Base-by-base conservation (phyloP, 768 basidiomycete genomes). In the Lentinula lateritia region DNA sequence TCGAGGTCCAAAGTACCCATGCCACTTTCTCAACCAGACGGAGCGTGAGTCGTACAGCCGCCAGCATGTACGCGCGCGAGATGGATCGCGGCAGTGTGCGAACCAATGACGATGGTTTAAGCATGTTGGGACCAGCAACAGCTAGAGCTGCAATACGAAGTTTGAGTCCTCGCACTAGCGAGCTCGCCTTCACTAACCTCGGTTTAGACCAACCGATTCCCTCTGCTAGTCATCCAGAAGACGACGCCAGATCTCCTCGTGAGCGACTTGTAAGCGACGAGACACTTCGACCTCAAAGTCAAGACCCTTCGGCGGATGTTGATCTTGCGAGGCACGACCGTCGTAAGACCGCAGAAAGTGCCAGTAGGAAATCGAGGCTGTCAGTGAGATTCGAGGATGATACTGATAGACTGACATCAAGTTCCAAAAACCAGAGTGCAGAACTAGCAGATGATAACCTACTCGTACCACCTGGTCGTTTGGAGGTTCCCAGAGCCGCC, bases 111-210 rank as follows among this genome's bases (percentile, higher is more conserved):
- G 72, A 72, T 56, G 62, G 67, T 18, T 65, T 65, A 6, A 73
- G 71, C 55, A 67, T 73, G 15, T 66, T 70, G 35, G 70, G 71
- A 35, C 69, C 69, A 32, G 68, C 69, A 20, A 67, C 65, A 35
- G 67, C 78, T 18, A 76, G 77, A 34, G 75, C 76, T 35, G 80
- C 80, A 2, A 68, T 80, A 4, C 71, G 80, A 45, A 75, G 70
- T 50, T 66, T 83, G 61, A 80, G 80, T 61, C 81, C 81, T 5
- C 75, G 81, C 34, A 81, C 74, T 5, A 73, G 73, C 15, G 73
- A 76, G 66, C 72, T 66, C 23, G 63, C 63, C 13, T 65, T 59
- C 34, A 32, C 56, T 9, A 36, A 18, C 18, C 35, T 45, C 10
- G 16, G n/a, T n/a, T n/a, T 59, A 9, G 32, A 41, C 58, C 10